Base-by-base conservation (phyloP, 257 asterid species). In the Fraxinus americana region DNA sequence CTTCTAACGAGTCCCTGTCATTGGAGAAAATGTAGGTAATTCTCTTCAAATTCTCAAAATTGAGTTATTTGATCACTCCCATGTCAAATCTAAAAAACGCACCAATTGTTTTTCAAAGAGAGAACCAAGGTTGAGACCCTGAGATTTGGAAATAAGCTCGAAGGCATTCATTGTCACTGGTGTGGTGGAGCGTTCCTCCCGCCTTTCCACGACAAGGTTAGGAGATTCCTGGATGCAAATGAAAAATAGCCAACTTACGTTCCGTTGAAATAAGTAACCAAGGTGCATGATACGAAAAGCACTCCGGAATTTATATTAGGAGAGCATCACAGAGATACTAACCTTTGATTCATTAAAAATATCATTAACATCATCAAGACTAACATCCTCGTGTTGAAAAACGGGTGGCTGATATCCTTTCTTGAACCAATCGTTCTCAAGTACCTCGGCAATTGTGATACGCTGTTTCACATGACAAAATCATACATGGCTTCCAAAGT, bases 361-460 rank as follows among this genome's bases (percentile, higher is more conserved):
- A 41, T 96, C 89, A 82, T 93, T 83, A 79, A 95, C 90, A 77
- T 95, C 99, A 63, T 89, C 99, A n/a, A 95, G 91, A 82, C 83
- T 87, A 72, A 86, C 93, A 69, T 93, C 96, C 84, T 92, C 97
- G n/a, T 85, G 91, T 74, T 90, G 92, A 70, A 93, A 95, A 38
- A 82, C 69, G 1, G 99, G 97, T 35, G 93, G 83, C 78, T 87
- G 90, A 84, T 90, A 93, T 73, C 98, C 99, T 84, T 93, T 95
- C 89, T 89, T 95, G 88, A 95, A 95, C 99, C 99, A 95, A 73
- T 95, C 99, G 72, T 89, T 91, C 84, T 89, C 90, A 63, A 95
- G 89, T 71, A 95, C 80, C 89, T 93, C 93, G 8, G 86, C 67
- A 70, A 89, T 83, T n/a, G 93, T 91, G 45, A 95, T 93, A 10